Conservation (phyloP, 2,329 filamentous ascomycete genomes). For the Neofusicoccum ribis region DNA sequence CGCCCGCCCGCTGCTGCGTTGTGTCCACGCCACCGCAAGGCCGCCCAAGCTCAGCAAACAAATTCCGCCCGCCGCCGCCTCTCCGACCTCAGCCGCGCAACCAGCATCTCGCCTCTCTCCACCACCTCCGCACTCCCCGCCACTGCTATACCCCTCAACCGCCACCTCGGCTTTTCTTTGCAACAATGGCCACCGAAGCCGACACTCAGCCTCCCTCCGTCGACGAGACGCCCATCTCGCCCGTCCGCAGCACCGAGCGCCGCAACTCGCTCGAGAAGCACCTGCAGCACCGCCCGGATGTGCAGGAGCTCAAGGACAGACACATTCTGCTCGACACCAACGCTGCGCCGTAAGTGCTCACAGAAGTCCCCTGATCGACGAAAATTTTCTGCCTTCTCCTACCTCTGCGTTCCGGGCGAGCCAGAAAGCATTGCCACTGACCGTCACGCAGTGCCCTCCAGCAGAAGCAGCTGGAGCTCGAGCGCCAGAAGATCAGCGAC, state of each 20-base stretch:
- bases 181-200: constrained; percentile 16
- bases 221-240: constrained; percentile 44
- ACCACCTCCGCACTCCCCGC: not conserved
- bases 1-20: not conserved
- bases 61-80: constrained; percentile 1
- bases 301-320: constrained; percentile 65
- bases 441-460: constrained; percentile 57
- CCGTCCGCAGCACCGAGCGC: constrained; percentile 51
- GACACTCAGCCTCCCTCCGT: constrained; percentile 26
- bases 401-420: not conserved
- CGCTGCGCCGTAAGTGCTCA: constrained; percentile 60
- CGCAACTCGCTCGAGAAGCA: constrained; percentile 55
- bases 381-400: not conserved
- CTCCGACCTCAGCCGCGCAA: not conserved
- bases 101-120: not conserved
- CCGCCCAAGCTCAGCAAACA: not conserved
- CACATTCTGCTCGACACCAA: constrained; percentile 69
- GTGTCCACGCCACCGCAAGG: constrained; percentile 11
- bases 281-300: constrained; percentile 50
- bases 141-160: not conserved
- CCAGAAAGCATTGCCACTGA: not conserved
- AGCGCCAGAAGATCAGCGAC: constrained; percentile 63
- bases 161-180: not conserved
- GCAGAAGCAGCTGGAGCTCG: constrained; percentile 61
- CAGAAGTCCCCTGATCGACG: not conserved